Conservation (phyloP, 306 rosid genomes). For the Rosa lucieae region DNA sequence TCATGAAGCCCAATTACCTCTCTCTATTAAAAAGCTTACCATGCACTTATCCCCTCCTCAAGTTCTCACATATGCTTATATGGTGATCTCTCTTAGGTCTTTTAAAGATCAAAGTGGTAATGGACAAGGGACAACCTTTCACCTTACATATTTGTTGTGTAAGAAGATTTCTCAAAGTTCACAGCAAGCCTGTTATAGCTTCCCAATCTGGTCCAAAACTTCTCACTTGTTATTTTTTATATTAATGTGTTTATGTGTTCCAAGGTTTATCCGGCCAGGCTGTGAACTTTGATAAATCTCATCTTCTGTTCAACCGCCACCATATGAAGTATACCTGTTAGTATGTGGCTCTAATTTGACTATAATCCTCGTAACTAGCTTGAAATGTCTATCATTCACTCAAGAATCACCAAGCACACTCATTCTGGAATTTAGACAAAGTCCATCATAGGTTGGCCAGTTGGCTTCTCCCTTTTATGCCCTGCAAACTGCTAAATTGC, state of each 20-base stretch:
- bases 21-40: no score
- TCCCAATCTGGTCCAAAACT: not conserved
- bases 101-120: no score
- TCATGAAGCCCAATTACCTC: no score
- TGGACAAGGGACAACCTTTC: no score
- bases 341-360: not conserved
- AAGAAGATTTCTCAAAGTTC: not conserved
- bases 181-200: not conserved
- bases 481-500: not conserved
- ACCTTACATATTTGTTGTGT: not conserved
- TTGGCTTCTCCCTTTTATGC: not conserved
- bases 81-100: no score
- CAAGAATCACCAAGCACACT: not conserved
- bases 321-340: not conserved
- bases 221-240: not conserved
- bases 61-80: no score
- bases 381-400: not conserved
- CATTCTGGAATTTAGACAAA: not conserved
- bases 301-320: not conserved
- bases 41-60: no score
- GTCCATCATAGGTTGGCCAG: not conserved
- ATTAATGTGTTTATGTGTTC: not conserved
- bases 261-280: not conserved
- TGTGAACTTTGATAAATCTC: not conserved
- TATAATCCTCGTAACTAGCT: not conserved